Base-by-base conservation (phyloP, 2,329 filamentous ascomycete genomes). In the Xenosphaeropsis pyriputrescens region DNA sequence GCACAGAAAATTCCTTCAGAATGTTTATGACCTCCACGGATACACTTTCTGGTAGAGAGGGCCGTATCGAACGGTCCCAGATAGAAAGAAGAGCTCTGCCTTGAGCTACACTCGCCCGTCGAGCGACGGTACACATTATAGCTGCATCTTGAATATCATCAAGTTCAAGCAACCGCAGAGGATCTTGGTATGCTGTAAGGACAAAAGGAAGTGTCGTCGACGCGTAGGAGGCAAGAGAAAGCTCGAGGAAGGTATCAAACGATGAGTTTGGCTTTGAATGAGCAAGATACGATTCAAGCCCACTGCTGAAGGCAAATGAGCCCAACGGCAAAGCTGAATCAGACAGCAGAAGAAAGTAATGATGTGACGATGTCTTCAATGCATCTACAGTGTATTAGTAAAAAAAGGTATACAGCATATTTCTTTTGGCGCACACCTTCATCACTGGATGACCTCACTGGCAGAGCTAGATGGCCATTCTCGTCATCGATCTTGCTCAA, bases 251-350 rank as follows among this genome's bases (percentile, higher is more conserved):
- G 34, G 63, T 58, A 32, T 71, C 53, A 57, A 85, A 81, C 16
- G 66, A 65, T 15, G 60, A 52, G 14, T 56, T 43, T 31, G 55
- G 56, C 42, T 58, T 62, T 47, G 65, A 65, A 62, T 91, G 84
- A 3, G 79, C 78, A 14, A 88, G 73, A 56, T 80, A 89, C 31
- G 83, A 89, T 60, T 91, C 84, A 13, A 91, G 70, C 3, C 83
- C 83, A 47, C 75, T 81, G 63, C 77, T 84, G 63, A 89, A 91
- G 50, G 84, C 84, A 60, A 91, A 91, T n/a, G 83, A 85, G 40
- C 84, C 84, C 0, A 91, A 67, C 1, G 84, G 84, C 2, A 91
- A 72, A 12, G 82, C 81, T 1, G 84, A 88, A 63, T 91, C 84
- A 35, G 84, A 75, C 35, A 89, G 75, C 3, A 91, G 67, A 22